Evolutionary conservation across 495 filamentous ascomycete species (phyloP).

Genomic region (Podospora fimiseda): DNA sequence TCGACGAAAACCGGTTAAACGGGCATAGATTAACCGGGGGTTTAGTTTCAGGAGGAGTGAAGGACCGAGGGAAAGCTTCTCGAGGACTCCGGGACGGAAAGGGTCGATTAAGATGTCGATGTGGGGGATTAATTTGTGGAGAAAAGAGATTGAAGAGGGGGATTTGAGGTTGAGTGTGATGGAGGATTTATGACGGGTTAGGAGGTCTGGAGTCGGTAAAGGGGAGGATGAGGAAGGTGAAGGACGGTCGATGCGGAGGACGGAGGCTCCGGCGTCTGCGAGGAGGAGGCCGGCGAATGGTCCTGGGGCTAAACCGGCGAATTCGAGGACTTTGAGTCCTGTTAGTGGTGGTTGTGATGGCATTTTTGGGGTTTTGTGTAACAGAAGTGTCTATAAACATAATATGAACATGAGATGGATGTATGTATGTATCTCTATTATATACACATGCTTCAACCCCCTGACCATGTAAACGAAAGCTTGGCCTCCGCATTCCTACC

Average conservation of each 20-base stretch:
- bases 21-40: slow-evolving; percentile 71
- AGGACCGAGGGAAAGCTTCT: slow-evolving; percentile 72
- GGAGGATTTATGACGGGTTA: slow-evolving; percentile 73
- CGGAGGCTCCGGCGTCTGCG: slow-evolving; percentile 78
- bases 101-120: slow-evolving; percentile 87
- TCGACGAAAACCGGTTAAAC: slow-evolving; percentile 83
- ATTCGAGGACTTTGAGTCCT: slow-evolving; percentile 77
- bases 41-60: slow-evolving; percentile 57
- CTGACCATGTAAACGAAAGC: background rate
- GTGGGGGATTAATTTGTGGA: slow-evolving; percentile 49
- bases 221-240: slow-evolving; percentile 17
- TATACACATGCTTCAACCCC: too few relatives aligned
- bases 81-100: slow-evolving; percentile 83
- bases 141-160: slow-evolving; percentile 53
- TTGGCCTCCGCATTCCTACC: slow-evolving; percentile 12
- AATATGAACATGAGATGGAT: background rate
- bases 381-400: too few relatives aligned
- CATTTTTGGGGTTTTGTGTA: slow-evolving; percentile 26
- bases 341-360: slow-evolving; percentile 55
- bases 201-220: slow-evolving; percentile 54
- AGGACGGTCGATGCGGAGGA: slow-evolving; percentile 79
- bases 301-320: slow-evolving; percentile 83
- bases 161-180: slow-evolving; percentile 73
- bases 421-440: background rate
- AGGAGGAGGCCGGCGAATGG: slow-evolving; percentile 87